Percentiles rank a stretch among this genome's conserved stretches.
Conservation (phyloP, 1,284 basidiomycete species). For the Peniophora sp. region DNA sequence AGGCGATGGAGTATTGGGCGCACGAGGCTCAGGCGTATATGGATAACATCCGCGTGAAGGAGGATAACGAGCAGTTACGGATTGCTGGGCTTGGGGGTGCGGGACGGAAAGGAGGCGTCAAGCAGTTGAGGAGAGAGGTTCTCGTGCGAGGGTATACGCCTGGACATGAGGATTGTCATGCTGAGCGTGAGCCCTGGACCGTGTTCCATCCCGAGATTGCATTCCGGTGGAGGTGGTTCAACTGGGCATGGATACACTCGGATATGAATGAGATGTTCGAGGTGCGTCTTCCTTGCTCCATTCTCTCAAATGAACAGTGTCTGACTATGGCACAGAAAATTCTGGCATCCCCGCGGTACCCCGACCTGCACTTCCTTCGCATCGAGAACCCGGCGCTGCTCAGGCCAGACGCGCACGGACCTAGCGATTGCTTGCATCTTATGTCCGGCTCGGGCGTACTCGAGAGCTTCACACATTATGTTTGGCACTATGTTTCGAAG, state of each 20-base stretch:
- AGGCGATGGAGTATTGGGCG: slow-evolving; percentile 48
- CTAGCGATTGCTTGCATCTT: slow-evolving; percentile 58
- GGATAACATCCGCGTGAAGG: slow-evolving; percentile 12
- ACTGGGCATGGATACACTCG: slow-evolving; percentile 52
- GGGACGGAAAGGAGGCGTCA: background rate
- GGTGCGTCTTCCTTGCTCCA: slow-evolving; percentile 24
- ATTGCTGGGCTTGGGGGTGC: slow-evolving; percentile 13
- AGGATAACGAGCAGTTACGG: slow-evolving; percentile 5
- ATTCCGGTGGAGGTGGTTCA: slow-evolving; percentile 43
- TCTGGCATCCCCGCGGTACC: slow-evolving; percentile 32
- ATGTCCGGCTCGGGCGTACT: slow-evolving; percentile 56
- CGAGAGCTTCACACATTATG: slow-evolving; percentile 66
- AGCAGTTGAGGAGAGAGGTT: slow-evolving; percentile 30
- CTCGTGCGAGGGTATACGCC: slow-evolving; percentile 55
- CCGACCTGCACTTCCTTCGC: slow-evolving; percentile 47
- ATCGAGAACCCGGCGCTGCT: slow-evolving; percentile 53
- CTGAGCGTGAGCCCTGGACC: slow-evolving; percentile 32
- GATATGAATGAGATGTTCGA: slow-evolving; percentile 48
- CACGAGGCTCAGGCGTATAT: slow-evolving; percentile 36
- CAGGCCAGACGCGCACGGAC: slow-evolving; percentile 55
- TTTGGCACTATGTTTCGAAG: slow-evolving; percentile 52
- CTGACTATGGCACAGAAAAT: slow-evolving; percentile 24
- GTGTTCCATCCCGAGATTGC: slow-evolving; percentile 25
- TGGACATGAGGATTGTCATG: slow-evolving; percentile 58
- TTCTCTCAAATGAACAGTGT: background rate